Evolutionary conservation across 2,329 filamentous ascomycete species (phyloP).

Genomic region (Eutypa lata): DNA sequence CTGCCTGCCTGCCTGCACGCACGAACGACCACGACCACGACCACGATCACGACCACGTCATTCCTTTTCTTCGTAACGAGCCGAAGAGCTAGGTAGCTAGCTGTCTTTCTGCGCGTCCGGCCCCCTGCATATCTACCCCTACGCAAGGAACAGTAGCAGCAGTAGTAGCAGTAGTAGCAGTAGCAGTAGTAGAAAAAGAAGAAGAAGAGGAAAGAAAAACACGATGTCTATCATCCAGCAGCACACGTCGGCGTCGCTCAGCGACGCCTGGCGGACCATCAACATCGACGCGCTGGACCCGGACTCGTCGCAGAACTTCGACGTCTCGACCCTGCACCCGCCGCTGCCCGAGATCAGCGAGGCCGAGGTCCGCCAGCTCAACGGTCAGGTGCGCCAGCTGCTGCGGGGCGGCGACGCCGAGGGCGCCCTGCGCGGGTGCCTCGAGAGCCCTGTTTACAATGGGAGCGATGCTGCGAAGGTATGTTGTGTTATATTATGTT

Average conservation of each 20-base stretch:
- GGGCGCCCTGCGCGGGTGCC: slow-evolving; percentile 76
- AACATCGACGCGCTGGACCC: slow-evolving; percentile 90
- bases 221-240: slow-evolving; percentile 70
- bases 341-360: slow-evolving; percentile 71
- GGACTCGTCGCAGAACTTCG: slow-evolving; percentile 89
- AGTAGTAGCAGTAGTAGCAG: too few species aligned
- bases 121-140: neutral
- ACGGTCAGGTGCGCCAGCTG: slow-evolving; percentile 81
- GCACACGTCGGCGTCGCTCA: slow-evolving; percentile 56
- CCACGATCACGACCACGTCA: too few species aligned
- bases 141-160: too few species aligned
- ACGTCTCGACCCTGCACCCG: slow-evolving; percentile 78
- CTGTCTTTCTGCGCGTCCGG: neutral
- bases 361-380: slow-evolving; percentile 72
- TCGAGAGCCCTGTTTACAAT: slow-evolving; percentile 81
- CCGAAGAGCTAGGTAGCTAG: too few species aligned
- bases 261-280: slow-evolving; percentile 78
- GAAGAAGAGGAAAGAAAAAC: neutral
- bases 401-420: slow-evolving; percentile 83
- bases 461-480: slow-evolving; percentile 58
- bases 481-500: slow-evolving; percentile 15
- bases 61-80: too few species aligned
- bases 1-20: too few species aligned
- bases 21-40: too few species aligned
- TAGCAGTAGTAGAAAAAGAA: too few species aligned